Evolutionary conservation across 23 red algal genomes (phyloP).

Genomic region (Gracilaria domingensis): DNA sequence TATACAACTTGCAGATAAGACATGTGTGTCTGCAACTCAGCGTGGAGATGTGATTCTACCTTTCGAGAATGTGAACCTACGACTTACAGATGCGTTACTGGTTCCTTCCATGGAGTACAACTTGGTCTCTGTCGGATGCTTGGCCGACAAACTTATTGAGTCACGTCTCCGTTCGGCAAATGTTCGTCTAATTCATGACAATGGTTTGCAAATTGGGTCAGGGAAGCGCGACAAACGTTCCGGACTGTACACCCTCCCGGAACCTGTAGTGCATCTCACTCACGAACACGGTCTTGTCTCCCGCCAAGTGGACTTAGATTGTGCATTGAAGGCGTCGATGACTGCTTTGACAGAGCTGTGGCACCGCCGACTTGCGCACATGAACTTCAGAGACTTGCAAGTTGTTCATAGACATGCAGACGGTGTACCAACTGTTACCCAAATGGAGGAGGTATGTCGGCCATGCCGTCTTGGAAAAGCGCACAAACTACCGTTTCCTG

Average conservation of each 20-base stretch:
- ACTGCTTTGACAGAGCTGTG: slow-evolving; percentile 23
- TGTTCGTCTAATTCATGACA: slow-evolving; percentile 23
- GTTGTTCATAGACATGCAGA: slow-evolving; percentile 26
- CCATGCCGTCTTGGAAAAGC: slow-evolving; percentile 48
- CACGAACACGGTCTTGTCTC: neutral
- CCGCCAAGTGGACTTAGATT: neutral
- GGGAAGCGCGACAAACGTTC: neutral
- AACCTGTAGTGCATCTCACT: neutral
- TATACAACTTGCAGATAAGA: slow-evolving; percentile 32
- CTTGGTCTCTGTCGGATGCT: slow-evolving; percentile 39
- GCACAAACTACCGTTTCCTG: slow-evolving; percentile 32
- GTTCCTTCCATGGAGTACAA: slow-evolving; percentile 35
- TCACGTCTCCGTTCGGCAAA: slow-evolving; percentile 7
- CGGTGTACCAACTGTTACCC: neutral
- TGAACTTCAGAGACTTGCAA: slow-evolving; percentile 14
- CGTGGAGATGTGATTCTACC: slow-evolving; percentile 22
- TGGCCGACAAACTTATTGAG: slow-evolving; percentile 55
- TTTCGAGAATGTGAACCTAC: slow-evolving; percentile 39
- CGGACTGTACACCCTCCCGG: slow-evolving; percentile 18
- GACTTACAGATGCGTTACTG: slow-evolving; percentile 24
- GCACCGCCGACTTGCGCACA: slow-evolving; percentile 43
- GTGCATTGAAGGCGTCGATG: neutral
- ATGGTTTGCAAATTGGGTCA: slow-evolving; percentile 4
- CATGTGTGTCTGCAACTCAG: slow-evolving; percentile 7
- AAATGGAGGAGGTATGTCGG: slow-evolving; percentile 5